Conservation (phyloP, 371 early-diverging fungal genomes). For the Lichtheimia hyalospora region DNA sequence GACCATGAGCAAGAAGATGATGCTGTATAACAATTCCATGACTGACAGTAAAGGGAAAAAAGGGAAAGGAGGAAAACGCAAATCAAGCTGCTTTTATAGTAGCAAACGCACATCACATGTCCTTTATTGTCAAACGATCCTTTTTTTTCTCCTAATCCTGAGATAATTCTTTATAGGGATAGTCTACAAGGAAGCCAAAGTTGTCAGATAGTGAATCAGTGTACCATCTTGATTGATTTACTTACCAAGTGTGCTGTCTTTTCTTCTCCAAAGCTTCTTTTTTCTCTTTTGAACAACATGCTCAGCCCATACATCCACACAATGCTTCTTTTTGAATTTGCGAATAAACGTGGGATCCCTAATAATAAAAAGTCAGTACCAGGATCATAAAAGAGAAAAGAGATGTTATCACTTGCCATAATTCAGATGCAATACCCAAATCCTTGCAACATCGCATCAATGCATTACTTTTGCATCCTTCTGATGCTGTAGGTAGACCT, state of each 20-base stretch:
- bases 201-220: neutral
- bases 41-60: neutral
- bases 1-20: neutral
- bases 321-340: conserved; percentile 79
- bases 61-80: neutral
- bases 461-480: conserved; percentile 94
- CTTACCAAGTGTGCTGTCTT: conserved; percentile 62
- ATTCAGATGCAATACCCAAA: conserved; percentile 89
- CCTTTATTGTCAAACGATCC: neutral
- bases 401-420: conserved; percentile 68
- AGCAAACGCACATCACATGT: neutral
- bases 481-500: conserved; percentile 83
- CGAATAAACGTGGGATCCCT: conserved; percentile 89
- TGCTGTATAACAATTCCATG: neutral
- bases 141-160: neutral
- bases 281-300: conserved; percentile 70
- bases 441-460: conserved; percentile 98
- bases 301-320: conserved; percentile 76
- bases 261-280: conserved; percentile 84
- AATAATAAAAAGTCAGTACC: conserved; percentile 1
- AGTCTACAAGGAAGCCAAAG: neutral
- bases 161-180: conserved; percentile 1
- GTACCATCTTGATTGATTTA: neutral
- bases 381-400: neutral
- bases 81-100: neutral